A percentile compares a stretch with the other conserved stretches of the same genome.
These are phyloP conservation scores for Bipolaris sorokiniana DNA, from an alignment of 2,329 filamentous ascomycete species.

Conservation along the genomic window DNA sequence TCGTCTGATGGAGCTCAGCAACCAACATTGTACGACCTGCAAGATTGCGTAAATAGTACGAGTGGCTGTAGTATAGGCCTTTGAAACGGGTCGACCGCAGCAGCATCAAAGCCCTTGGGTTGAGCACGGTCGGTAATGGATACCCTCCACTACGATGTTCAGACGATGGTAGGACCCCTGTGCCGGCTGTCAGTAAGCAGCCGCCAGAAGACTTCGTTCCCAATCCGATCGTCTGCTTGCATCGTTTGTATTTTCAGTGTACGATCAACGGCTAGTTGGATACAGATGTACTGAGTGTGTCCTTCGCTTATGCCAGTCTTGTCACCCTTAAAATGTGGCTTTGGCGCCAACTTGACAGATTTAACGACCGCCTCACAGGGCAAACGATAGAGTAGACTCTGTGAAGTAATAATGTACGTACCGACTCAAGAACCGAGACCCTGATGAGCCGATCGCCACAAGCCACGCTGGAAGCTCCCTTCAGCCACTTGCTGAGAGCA, in stretches of 20 bases:
- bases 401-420: slow-evolving; percentile 2
- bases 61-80: slow-evolving; percentile 10
- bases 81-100: slow-evolving; percentile 23
- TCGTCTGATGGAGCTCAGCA: background rate
- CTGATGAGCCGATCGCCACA: slow-evolving; percentile 7
- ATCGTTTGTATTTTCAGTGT: slow-evolving; percentile 9
- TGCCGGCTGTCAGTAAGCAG: slow-evolving; percentile 3
- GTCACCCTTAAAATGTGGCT: slow-evolving; percentile 3
- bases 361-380: slow-evolving; percentile 2
- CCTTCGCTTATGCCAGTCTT: slow-evolving; percentile 1
- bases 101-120: slow-evolving; percentile 26
- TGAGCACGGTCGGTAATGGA: slow-evolving; percentile 16
- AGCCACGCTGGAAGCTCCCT: background rate
- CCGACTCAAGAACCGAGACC: slow-evolving; percentile 1
- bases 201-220: slow-evolving; percentile 11
- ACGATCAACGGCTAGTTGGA: slow-evolving; percentile 6
- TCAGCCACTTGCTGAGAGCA: background rate
- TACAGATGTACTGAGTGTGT: background rate
- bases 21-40: background rate
- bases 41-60: slow-evolving; percentile 7
- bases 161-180: slow-evolving; percentile 9
- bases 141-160: slow-evolving; percentile 3
- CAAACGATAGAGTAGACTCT: slow-evolving; percentile 5
- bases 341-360: background rate
- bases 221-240: slow-evolving; percentile 17